Base-by-base conservation (phyloP, 441 rosid genomes). In the Euphorbia neoarborescens region DNA sequence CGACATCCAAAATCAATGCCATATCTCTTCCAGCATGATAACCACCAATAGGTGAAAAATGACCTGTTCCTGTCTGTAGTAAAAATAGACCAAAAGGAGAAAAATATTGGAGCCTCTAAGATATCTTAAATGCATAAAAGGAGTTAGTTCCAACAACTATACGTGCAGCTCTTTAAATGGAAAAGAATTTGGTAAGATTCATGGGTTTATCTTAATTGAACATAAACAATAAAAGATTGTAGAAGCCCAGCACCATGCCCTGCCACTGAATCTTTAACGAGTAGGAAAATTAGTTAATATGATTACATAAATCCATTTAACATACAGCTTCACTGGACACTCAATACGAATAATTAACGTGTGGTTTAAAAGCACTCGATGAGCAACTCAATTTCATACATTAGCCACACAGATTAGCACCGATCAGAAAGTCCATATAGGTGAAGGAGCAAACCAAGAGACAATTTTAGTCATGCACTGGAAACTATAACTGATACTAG, bases 21-120 rank as follows among this genome's bases (percentile, higher is more conserved):
- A 84, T 82, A 70, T 84, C 86, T 40, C 63, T 77, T 75, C 77
- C 86, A 56, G 71, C 78, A 80, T 84, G 88, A 73, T 87, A 87
- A 60, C 91, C 86, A 54, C 89, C 87, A 50, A 85, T 84, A 6
- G 88, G 89, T 19, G 89, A 85, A 81, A 85, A 87, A 79, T 85
- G 91, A 53, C 89, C 88, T 8, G 73, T 76, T 73, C 91, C 88
- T 34, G 86, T 87, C 89, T 87, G 76, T 62, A 81, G 76, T n/a
- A 15, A 58, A 34, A 66, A 62, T 65, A 56, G 9, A n/a, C 70
- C 9, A 63, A 24, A 62, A 24, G 4, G 9, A 11, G 7, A 24
- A 2, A 46, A 27, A 17, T 42, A 27, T 20, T 6, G 64, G 20
- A 20, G 20, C 62, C 20, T 60, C 69, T 5, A 38, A 2, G 44